Evolutionary conservation across 768 basidiomycete genomes (phyloP).

Genomic region (Leucosporidium scottii): DNA sequence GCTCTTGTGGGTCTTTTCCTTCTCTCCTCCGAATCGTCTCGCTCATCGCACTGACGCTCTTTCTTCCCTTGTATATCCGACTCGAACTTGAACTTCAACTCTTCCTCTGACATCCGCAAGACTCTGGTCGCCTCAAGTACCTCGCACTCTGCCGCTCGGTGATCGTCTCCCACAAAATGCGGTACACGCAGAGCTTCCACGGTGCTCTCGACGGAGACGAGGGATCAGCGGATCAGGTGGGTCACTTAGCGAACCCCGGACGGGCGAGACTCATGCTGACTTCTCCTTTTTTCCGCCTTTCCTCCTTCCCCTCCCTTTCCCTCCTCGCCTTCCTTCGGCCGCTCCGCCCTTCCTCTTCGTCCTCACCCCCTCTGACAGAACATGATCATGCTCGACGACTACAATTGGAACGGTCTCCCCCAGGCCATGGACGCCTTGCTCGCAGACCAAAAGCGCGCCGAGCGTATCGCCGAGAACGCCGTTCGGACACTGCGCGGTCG

Average conservation of each 20-base stretch:
- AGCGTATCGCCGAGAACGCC: not conserved
- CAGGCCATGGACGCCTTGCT: not conserved
- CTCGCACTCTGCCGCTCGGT: not conserved
- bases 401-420: not conserved
- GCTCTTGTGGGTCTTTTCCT: too few relatives aligned
- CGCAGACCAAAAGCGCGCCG: not conserved
- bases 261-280: too few relatives aligned
- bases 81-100: not conserved
- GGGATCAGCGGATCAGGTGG: not conserved
- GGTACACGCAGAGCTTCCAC: not conserved
- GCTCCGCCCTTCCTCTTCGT: not conserved
- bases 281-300: too few relatives aligned
- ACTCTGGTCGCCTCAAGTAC: not conserved
- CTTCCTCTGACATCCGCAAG: not conserved
- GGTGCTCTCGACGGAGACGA: not conserved
- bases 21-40: too few relatives aligned
- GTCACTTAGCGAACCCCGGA: too few relatives aligned
- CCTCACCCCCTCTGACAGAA: not conserved
- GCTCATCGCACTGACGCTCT: not conserved
- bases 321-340: not conserved
- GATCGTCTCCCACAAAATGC: not conserved
- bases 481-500: not conserved
- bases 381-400: not conserved
- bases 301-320: not conserved
- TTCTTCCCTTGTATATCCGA: not conserved